Evolutionary conservation across 257 asterid genomes (phyloP), one percentile per base, ranked within the genome.

Genomic region (Rauvolfia tetraphylla): DNA sequence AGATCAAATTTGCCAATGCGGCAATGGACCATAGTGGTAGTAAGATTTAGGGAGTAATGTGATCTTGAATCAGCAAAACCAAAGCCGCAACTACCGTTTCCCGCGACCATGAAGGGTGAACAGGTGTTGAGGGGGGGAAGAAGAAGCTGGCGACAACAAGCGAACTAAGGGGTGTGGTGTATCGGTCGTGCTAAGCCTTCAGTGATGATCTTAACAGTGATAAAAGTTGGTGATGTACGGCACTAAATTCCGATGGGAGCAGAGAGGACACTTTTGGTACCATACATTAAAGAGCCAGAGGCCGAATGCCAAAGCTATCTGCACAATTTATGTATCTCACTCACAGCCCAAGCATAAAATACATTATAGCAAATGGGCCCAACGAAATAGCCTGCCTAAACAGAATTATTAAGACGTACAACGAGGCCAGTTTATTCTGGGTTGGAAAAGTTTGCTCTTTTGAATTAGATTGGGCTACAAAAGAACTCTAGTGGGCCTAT

Each of bases 361-460:
- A 36, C 17, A 25, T 25, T 9, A 27, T 22, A n/a, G n/a, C 20
- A 27, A 59, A 59, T 59, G 66, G 66, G 66, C 38, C 38, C 31
- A 1, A 27, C 2, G 20, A 7, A 58, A 58, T 57, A 8, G 6
- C 36, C 29, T 2, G 29, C 3, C 20, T 25, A 2, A 25, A 68
- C 18, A 12, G 23, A 38, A 4, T 42, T 46, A 11, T 15, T 42
- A 34, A 65, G 2, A n/a, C 6, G 73, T 18, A 31, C 1, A 42
- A 27, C n/a, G 27, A 36, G 72, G 72, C 72, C 72, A 67, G 72
- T 6, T 29, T 42, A 36, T 69, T 3, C 25, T 48, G 75, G 61
- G 74, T 54, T 70, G 18, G 61, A 29, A 7, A 1, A 5, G 10
- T 33, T 15, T 29, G 22, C 48, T 29, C 62, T 48, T 71, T 18